phyloP scores from a whole-genome alignment of 352 stramenopile species.

The Phytophthora fragariaefolia region DNA sequence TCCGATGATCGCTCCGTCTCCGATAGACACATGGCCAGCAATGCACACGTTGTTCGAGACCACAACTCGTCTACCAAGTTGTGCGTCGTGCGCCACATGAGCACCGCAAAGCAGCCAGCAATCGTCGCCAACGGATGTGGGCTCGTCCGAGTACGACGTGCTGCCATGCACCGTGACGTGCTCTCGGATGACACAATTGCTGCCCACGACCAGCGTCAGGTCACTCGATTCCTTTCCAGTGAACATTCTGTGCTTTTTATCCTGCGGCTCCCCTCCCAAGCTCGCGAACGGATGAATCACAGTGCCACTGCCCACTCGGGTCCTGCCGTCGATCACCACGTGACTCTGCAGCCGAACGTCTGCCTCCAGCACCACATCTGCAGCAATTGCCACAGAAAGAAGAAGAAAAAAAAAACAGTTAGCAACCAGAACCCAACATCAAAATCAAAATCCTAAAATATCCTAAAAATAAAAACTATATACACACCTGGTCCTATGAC shows the following conservation, averaged over 20 bases:
- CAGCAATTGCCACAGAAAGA: neutral
- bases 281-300: slow-evolving; percentile 78
- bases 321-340: slow-evolving; percentile 78
- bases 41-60: slow-evolving; percentile 87
- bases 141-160: slow-evolving; percentile 66
- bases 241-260: slow-evolving; percentile 75
- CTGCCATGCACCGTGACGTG: slow-evolving; percentile 85
- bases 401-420: neutral
- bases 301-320: slow-evolving; percentile 58
- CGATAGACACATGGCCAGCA: slow-evolving; percentile 80
- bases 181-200: slow-evolving; percentile 81
- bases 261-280: slow-evolving; percentile 76
- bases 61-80: slow-evolving; percentile 69
- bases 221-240: slow-evolving; percentile 4
- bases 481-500: slow-evolving; percentile 64
- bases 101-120: slow-evolving; percentile 83
- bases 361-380: slow-evolving; percentile 75
- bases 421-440: slow-evolving; percentile 1
- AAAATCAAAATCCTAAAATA: slow-evolving; percentile 16
- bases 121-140: slow-evolving; percentile 72
- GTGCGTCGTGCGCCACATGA: slow-evolving; percentile 77
- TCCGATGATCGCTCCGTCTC: slow-evolving; percentile 76
- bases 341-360: slow-evolving; percentile 73
- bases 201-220: slow-evolving; percentile 56
- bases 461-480: slow-evolving; percentile 6